These are phyloP conservation scores for Arxiozyma heterogenica DNA, from an alignment of 1,139 yeast genomes.

Conservation along the genomic window DNA sequence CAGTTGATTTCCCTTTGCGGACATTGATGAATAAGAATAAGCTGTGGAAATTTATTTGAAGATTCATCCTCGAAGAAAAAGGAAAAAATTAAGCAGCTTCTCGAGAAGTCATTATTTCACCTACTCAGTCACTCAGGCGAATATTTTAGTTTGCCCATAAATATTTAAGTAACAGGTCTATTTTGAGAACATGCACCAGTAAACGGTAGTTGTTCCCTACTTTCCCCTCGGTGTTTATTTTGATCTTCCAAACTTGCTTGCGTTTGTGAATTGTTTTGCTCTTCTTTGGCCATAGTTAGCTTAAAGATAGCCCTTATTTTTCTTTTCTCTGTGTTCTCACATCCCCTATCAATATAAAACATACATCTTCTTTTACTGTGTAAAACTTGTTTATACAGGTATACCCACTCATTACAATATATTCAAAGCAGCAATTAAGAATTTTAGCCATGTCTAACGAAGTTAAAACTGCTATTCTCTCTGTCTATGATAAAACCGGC, in stretches of 20 bases:
- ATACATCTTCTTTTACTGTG: neutral
- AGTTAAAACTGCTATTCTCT: slow-evolving; percentile 80
- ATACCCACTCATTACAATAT: no score
- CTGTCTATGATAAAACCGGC: slow-evolving; percentile 97
- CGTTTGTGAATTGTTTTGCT: neutral
- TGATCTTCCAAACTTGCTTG: neutral
- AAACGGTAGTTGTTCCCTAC: neutral
- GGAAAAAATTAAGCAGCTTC: neutral
- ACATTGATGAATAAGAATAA: neutral
- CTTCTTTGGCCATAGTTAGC: neutral
- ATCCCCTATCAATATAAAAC: neutral
- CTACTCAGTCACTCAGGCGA: neutral
- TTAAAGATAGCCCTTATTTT: neutral
- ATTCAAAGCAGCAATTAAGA: neutral
- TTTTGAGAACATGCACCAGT: no score
- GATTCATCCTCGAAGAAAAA: neutral
- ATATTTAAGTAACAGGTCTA: neutral
- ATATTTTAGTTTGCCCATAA: neutral
- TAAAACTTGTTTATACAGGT: neutral
- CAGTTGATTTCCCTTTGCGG: neutral
- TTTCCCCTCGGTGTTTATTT: neutral
- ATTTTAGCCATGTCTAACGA: neutral
- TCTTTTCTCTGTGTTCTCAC: neutral
- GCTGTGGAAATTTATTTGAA: neutral
- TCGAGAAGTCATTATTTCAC: neutral